Evolutionary conservation across 1,284 basidiomycete species (phyloP), one percentile per base, ranked within the genome.

Genomic region (Sphagnurus paluster): DNA sequence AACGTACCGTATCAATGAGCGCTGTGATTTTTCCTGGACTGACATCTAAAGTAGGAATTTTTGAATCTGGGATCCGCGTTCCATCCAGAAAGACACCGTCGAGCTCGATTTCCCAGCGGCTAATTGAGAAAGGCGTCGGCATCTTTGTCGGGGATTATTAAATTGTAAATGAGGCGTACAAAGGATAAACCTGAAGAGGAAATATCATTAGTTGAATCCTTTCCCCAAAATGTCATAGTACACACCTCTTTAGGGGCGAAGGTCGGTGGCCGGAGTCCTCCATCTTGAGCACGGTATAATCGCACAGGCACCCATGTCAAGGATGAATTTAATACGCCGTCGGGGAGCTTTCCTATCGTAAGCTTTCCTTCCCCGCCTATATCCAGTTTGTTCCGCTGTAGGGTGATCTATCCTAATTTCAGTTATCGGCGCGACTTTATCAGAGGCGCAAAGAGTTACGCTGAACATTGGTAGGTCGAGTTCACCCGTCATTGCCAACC

Each of bases 41-140:
- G 43, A 75, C 63, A 6, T 55, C 60, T 0, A 61, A 58, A 5
- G 68, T 62, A 8, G 67, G 59, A 4, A 71, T 57, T 23, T 62
- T 67, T 0, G 79, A 77, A 19, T 63, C 60, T 2, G 77, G 67
- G 2, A 84, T 61, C 46, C 61, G 60, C 54, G 71, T 56, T 5
- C 78, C 80, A 52, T 82, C 77, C 11, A 84, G 67, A 59, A 68
- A 80, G 5, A 83, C 76, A 36, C 68, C 76, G 44, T 80, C 78
- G 14, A 84, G 56, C 20, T 72, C 70, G 5, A 82, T 64, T 54
- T 83, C 81, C 82, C 80, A 83, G 6, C 77, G 74, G 19, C 79
- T 76, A n/a, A 64, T 66, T 52, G 64, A 68, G 3, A 53, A 52
- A 64, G 67, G 42, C 9, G 32, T 9, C 44, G 23, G n/a, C n/a